Evolutionary conservation across 805 yeast genomes (phyloP).

Genomic region (Candida michaelii): DNA sequence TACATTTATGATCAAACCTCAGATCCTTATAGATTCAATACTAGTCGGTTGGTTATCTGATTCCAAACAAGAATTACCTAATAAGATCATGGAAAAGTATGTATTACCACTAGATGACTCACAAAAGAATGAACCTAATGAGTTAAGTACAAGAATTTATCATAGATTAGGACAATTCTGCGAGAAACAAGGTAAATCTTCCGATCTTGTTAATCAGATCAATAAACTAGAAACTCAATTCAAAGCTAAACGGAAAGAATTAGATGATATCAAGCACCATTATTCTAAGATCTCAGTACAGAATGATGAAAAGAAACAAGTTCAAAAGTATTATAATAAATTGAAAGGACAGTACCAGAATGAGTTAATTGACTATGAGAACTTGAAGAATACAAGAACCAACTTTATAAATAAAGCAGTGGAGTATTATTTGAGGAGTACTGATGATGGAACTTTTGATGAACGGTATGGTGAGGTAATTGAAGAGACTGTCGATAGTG

Average conservation of each 20-base stretch:
- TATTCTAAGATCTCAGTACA: constrained; percentile 40
- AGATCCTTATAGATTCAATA: constrained; percentile 34
- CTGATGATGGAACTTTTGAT: constrained; percentile 20
- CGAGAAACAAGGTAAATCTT: constrained; percentile 56
- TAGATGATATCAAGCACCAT: constrained; percentile 48
- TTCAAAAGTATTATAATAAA: constrained; percentile 51
- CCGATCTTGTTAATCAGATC: constrained; percentile 45
- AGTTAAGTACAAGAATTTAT: constrained; percentile 5
- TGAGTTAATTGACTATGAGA: constrained; percentile 48
- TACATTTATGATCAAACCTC: constrained; percentile 3
- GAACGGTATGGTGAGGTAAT: too few relatives aligned
- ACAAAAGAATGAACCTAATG: constrained; percentile 4
- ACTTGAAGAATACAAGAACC: constrained; percentile 35
- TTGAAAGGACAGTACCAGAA: constrained; percentile 46
- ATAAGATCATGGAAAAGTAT: constrained; percentile 55
- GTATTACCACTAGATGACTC: constrained; percentile 46
- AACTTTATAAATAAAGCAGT: constrained; percentile 54
- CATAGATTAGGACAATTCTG: constrained; percentile 67
- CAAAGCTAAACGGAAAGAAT: constrained; percentile 45
- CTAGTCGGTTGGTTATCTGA: constrained; percentile 69
- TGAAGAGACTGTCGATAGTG: constrained; percentile 48
- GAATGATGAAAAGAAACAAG: constrained; percentile 50
- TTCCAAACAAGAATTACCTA: constrained; percentile 67
- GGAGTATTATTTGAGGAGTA: constrained; percentile 55
- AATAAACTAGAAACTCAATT: constrained; percentile 39